These are phyloP conservation scores for Arthonia radiata DNA, from an alignment of 495 filamentous ascomycete genomes.

Conservation along the genomic window DNA sequence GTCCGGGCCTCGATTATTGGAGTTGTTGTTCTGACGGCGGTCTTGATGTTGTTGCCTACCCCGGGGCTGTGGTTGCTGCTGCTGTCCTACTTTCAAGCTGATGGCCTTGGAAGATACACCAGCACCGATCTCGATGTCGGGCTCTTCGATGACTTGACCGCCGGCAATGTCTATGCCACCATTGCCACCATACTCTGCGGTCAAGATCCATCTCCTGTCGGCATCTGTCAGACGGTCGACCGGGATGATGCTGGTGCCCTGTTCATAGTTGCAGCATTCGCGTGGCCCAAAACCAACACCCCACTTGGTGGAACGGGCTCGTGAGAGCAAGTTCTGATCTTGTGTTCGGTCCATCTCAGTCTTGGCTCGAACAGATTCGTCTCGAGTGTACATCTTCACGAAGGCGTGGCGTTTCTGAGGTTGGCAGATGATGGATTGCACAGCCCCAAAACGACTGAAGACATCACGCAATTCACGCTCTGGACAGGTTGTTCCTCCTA, in stretches of 20 bases:
- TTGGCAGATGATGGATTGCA: slow-evolving; percentile 95
- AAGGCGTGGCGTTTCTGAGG: slow-evolving; percentile 94
- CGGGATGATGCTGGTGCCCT: slow-evolving; percentile 79
- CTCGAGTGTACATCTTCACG: slow-evolving; percentile 85
- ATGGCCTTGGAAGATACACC: slow-evolving; percentile 79
- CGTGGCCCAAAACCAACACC: slow-evolving; percentile 93
- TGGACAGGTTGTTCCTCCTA: slow-evolving; percentile 55
- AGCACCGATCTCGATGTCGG: slow-evolving; percentile 93
- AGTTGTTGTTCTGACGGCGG: too few species aligned
- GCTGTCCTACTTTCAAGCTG: too few species aligned
- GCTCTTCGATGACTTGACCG: slow-evolving; percentile 83
- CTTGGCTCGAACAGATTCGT: slow-evolving; percentile 61
- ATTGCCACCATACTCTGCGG: slow-evolving; percentile 76
- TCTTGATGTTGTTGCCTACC: too few species aligned
- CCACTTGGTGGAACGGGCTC: slow-evolving; percentile 72
- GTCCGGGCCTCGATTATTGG: too few species aligned
- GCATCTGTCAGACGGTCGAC: slow-evolving; percentile 82
- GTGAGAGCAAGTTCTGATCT: slow-evolving; percentile 43
- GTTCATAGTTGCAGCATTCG: slow-evolving; percentile 89
- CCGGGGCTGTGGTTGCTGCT: too few species aligned
- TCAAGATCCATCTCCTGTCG: slow-evolving; percentile 92
- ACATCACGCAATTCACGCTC: slow-evolving; percentile 57
- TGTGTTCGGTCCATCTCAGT: slow-evolving; percentile 73
- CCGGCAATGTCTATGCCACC: slow-evolving; percentile 57
- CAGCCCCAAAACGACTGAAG: slow-evolving; percentile 56